Evolutionary conservation across 768 basidiomycete species (phyloP).

Genomic region (Boletellus sp.): DNA sequence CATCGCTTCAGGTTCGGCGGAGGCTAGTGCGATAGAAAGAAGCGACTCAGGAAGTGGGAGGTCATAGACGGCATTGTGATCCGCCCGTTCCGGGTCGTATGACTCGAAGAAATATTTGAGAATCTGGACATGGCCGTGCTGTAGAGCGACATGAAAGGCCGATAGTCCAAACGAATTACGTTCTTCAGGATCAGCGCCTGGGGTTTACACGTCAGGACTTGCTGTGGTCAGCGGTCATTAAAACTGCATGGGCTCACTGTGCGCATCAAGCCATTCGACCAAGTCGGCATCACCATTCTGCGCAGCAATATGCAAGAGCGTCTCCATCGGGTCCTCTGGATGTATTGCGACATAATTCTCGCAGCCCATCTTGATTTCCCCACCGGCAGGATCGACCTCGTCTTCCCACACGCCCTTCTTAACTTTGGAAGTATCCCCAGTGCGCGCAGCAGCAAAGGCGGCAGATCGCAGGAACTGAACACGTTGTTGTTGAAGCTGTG

Average conservation of each 20-base stretch:
- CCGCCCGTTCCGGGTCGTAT: slow-evolving; percentile 53
- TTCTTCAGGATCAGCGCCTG: slow-evolving; percentile 74
- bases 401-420: slow-evolving; percentile 69
- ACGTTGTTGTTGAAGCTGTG: slow-evolving; percentile 43
- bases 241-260: slow-evolving; percentile 47
- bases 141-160: slow-evolving; percentile 63
- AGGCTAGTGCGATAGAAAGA: slow-evolving; percentile 56
- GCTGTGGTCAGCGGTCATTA: slow-evolving; percentile 23
- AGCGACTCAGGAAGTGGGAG: slow-evolving; percentile 39
- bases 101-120: slow-evolving; percentile 59
- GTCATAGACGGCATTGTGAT: slow-evolving; percentile 48
- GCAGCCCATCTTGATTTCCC: slow-evolving; percentile 58
- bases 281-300: slow-evolving; percentile 52
- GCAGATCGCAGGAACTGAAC: slow-evolving; percentile 56
- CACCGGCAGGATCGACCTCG: slow-evolving; percentile 65
- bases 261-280: slow-evolving; percentile 66
- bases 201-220: slow-evolving; percentile 15
- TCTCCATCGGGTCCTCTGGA: slow-evolving; percentile 59
- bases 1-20: slow-evolving; percentile 59
- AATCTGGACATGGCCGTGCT: slow-evolving; percentile 48
- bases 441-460: slow-evolving; percentile 63
- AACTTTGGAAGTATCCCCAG: slow-evolving; percentile 48
- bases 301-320: slow-evolving; percentile 66
- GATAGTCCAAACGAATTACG: slow-evolving; percentile 55
- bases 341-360: slow-evolving; percentile 44